These are phyloP conservation scores for Cochlearia excelsa DNA, from an alignment of 345 rosid genomes.

Conservation along the genomic window DNA sequence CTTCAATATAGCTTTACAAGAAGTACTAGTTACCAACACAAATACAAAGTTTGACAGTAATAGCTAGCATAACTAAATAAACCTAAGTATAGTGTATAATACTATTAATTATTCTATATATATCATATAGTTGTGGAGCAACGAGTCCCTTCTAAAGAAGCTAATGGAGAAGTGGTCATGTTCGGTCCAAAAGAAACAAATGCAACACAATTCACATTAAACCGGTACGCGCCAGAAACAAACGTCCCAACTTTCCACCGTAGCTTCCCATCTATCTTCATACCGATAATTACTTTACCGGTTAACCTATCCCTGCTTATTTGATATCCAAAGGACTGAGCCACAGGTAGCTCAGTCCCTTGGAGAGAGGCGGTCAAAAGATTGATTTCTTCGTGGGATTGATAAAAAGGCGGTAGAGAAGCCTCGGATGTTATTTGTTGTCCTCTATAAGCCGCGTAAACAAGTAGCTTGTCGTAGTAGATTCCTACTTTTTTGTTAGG, in stretches of 20 bases:
- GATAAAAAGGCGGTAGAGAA: slow-evolving; percentile 71
- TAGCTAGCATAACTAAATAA: no score
- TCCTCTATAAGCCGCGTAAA: slow-evolving; percentile 64
- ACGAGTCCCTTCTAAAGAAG: slow-evolving; percentile 52
- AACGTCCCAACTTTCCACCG: slow-evolving; percentile 86
- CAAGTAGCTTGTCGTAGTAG: slow-evolving; percentile 70
- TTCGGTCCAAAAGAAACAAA: slow-evolving; percentile 52
- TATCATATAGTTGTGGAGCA: slow-evolving; percentile 65
- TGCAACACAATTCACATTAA: slow-evolving; percentile 24
- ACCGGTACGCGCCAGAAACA: slow-evolving; percentile 68
- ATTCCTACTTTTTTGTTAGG: slow-evolving; percentile 71
- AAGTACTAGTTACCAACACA: slow-evolving; percentile 19
- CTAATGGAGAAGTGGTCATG: slow-evolving; percentile 46
- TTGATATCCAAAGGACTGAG: slow-evolving; percentile 59
- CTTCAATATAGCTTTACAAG: slow-evolving; percentile 21
- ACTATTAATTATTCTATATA: no score
- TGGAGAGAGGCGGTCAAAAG: slow-evolving; percentile 65
- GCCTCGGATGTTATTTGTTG: slow-evolving; percentile 70
- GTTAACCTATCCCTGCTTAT: slow-evolving; percentile 55
- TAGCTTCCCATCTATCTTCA: slow-evolving; percentile 64
- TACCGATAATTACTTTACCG: slow-evolving; percentile 51
- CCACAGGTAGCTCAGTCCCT: slow-evolving; percentile 23
- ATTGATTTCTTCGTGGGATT: slow-evolving; percentile 60
- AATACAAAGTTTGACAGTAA: not conserved
- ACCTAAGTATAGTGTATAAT: no score